Evolutionary conservation across 2,329 filamentous ascomycete species (phyloP).

Genomic region (Sphaceloma murrayae): DNA sequence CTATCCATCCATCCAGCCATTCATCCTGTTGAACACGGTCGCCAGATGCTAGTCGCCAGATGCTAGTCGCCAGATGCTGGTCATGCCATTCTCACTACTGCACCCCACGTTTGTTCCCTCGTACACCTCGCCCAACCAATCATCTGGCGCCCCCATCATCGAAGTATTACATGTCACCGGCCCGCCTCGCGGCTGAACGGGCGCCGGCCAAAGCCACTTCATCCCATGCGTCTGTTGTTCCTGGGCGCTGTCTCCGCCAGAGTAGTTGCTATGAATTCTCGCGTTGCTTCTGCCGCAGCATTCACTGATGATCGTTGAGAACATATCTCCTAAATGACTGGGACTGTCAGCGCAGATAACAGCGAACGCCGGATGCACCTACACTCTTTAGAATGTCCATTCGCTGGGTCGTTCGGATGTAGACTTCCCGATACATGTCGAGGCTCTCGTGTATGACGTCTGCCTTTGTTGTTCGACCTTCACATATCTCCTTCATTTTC

Average conservation of each 20-base stretch:
- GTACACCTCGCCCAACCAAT: too few species aligned
- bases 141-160: too few species aligned
- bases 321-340: conserved; percentile 14
- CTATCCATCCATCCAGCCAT: too few species aligned
- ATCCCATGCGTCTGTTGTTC: not conserved
- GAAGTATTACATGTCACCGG: conserved; percentile 3
- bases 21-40: too few species aligned
- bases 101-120: too few species aligned
- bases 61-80: too few species aligned
- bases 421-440: conserved; percentile 77
- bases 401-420: conserved; percentile 68
- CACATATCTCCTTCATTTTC: conserved; percentile 94
- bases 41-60: too few species aligned
- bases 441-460: conserved; percentile 75
- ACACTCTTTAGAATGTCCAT: conserved; percentile 52
- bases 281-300: too few species aligned
- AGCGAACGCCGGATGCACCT: conserved; percentile 23
- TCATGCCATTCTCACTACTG: too few species aligned
- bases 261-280: too few species aligned
- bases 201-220: not conserved
- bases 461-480: conserved; percentile 64
- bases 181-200: not conserved
- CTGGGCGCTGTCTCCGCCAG: too few species aligned
- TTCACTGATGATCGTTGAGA: conserved; percentile 2
- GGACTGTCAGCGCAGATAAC: not conserved